These are phyloP conservation scores for Globomyces sp. DNA, from an alignment of 371 early-diverging fungal genomes.

Conservation along the genomic window DNA sequence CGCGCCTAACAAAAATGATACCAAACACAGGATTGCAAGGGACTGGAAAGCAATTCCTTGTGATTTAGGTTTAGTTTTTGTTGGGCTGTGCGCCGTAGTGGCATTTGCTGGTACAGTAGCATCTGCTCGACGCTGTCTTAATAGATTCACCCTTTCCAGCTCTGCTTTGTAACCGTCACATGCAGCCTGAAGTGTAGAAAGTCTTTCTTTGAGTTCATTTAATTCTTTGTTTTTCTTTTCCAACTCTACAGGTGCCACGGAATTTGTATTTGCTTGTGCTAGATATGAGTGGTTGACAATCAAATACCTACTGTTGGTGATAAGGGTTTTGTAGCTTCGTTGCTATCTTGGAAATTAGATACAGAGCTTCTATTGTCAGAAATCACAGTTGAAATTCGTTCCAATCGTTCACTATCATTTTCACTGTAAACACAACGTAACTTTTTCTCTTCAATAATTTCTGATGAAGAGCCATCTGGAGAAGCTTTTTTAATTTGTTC, in stretches of 20 bases:
- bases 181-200: conserved; percentile 38
- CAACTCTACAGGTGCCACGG: neutral
- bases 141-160: conserved; percentile 46
- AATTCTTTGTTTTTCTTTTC: conserved; percentile 12
- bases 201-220: conserved; percentile 30
- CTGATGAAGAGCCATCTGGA: conserved; percentile 29
- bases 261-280: neutral
- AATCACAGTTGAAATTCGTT: neutral
- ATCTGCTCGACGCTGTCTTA: conserved; percentile 41
- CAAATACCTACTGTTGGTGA: neutral
- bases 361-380: conserved; percentile 2
- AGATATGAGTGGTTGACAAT: neutral
- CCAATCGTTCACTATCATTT: neutral
- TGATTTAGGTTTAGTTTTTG: neutral
- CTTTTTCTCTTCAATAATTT: conserved; percentile 43
- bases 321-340: neutral
- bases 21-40: conserved; percentile 20
- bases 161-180: conserved; percentile 55
- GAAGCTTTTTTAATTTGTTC: conserved; percentile 39
- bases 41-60: conserved; percentile 14
- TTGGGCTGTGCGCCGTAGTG: conserved; percentile 7
- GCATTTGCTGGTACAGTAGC: conserved; percentile 13
- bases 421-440: conserved; percentile 34
- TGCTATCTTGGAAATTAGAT: neutral
- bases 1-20: conserved; percentile 23